Evolutionary conservation across 805 yeast species (phyloP), one percentile per base, ranked within the genome.

Genomic region (Teunomyces lycoperdinae): DNA sequence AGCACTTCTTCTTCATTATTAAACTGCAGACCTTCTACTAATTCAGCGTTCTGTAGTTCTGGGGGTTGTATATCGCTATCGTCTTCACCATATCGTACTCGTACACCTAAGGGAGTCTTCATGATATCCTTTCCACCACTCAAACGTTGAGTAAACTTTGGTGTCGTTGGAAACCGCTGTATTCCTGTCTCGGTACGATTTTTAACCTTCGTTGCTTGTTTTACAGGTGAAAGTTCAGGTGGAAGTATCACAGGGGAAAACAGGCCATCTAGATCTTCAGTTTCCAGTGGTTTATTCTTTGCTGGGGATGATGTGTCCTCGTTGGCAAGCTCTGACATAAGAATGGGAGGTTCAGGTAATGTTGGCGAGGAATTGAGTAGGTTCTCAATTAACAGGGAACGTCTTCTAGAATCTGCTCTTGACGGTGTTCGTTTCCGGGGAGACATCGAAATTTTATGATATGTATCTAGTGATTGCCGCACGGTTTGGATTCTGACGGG

Each of bases 301-400:
- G 20, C 28, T 8, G 50, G 51, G 5, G 57, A 44, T 13, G 46
- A 42, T 43, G 40, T 34, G 6, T 38, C 20, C n/a, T 32, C 44
- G 20, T 53, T 46, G 1, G 67, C 71, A 16, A 68, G 50, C 46
- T 71, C 76, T 6, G 76, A 71, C 44, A 60, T 56, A 9, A 72
- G 60, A 11, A 68, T 62, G 5, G 78, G 78, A 2, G 77, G 73
- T 47, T 70, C 73, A 3, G 78, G 78, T 27, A 71, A 55, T 2
- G 76, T 70, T 2, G 78, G 78, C 8, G 77, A 71, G 2, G 76
- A 71, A 47, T 70, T 63, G 45, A 69, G 58, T 28, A 67, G 57
- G 35, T 66, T 63, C 42, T 67, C 69, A 14, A 71, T 63, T 47
- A 67, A 51, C 10, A 74, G 65, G 30, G 71, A 64, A 42, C 73